Percentiles rank a stretch among this genome's conserved stretches.
Conservation (phyloP, 495 filamentous ascomycete genomes). For the Lentithecium fluviatile region DNA sequence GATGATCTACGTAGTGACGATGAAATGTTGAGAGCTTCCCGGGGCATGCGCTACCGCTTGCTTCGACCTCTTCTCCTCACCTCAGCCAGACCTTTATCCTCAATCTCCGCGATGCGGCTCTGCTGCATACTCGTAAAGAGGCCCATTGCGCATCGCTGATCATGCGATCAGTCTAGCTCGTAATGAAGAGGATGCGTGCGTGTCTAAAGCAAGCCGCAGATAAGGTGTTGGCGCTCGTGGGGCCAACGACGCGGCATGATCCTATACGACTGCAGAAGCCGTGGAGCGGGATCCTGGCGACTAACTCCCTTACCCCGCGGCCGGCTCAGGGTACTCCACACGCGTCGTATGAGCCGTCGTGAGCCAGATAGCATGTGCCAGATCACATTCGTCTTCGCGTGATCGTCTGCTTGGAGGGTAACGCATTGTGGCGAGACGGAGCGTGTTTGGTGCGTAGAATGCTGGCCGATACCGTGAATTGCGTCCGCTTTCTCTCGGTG, state of each 20-base stretch:
- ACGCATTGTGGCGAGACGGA: no score
- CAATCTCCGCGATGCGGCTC: constrained; percentile 21
- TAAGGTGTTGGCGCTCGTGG: constrained; percentile 20
- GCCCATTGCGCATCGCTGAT: constrained; percentile 11
- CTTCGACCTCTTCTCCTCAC: background rate
- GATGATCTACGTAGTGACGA: no score
- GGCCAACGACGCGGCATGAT: constrained; percentile 16
- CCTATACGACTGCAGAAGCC: constrained; percentile 19
- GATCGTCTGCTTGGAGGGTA: no score
- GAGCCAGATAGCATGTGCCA: background rate
- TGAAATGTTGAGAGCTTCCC: background rate
- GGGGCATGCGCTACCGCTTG: background rate
- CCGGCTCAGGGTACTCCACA: background rate
- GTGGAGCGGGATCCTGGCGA: constrained; percentile 13
- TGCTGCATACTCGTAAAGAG: constrained; percentile 5
- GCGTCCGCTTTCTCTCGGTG: background rate
- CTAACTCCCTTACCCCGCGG: constrained; percentile 23
- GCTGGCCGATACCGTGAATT: no score
- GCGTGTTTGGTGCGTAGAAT: no score
- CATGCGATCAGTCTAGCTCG: constrained; percentile 25
- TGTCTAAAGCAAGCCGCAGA: constrained; percentile 28
- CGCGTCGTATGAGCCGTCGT: background rate
- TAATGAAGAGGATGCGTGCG: constrained; percentile 5
- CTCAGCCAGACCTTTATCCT: constrained; percentile 17
- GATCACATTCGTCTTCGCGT: background rate